These are phyloP conservation scores for Parafenestella ontariensis DNA, from an alignment of 2,329 filamentous ascomycete species.

Conservation along the genomic window DNA sequence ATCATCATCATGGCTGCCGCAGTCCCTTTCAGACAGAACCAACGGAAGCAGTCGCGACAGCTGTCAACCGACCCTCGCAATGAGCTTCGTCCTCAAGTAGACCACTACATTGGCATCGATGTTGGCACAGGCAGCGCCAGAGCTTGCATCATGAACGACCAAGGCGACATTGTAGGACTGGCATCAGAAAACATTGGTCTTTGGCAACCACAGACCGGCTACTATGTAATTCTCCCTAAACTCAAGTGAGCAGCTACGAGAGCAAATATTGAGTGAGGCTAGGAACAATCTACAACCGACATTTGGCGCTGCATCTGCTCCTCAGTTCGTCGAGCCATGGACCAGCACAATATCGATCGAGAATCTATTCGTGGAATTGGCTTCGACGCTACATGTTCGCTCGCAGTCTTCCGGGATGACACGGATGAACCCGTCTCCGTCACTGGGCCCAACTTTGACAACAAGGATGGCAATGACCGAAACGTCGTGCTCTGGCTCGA, in stretches of 20 bases:
- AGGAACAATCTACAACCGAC: constrained; percentile 98
- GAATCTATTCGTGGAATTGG: constrained; percentile 85
- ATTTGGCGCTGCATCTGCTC: constrained; percentile 96
- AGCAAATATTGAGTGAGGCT: constrained; percentile 12
- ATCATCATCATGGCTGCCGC: constrained; percentile 30
- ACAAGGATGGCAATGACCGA: constrained; percentile 78
- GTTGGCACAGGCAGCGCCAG: constrained; percentile 95
- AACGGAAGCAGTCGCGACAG: constrained; percentile 51
- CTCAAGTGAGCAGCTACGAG: background rate
- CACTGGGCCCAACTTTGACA: constrained; percentile 83
- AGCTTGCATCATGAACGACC: constrained; percentile 92
- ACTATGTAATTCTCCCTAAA: constrained; percentile 54
- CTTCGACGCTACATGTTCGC: constrained; percentile 98
- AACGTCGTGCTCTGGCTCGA: constrained; percentile 99
- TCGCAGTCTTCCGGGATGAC: constrained; percentile 87
- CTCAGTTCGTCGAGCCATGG: constrained; percentile 82
- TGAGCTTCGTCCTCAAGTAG: constrained; percentile 62
- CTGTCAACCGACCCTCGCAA: constrained; percentile 62
- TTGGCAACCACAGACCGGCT: constrained; percentile 62
- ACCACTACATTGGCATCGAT: constrained; percentile 84
- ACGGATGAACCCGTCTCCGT: constrained; percentile 92
- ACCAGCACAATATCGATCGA: constrained; percentile 79
- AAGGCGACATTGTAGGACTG: constrained; percentile 79
- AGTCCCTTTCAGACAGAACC: constrained; percentile 37
- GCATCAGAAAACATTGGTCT: constrained; percentile 61